These are phyloP conservation scores for Colletotrichum limetticola DNA, from an alignment of 2,329 filamentous ascomycete genomes.

Conservation along the genomic window DNA sequence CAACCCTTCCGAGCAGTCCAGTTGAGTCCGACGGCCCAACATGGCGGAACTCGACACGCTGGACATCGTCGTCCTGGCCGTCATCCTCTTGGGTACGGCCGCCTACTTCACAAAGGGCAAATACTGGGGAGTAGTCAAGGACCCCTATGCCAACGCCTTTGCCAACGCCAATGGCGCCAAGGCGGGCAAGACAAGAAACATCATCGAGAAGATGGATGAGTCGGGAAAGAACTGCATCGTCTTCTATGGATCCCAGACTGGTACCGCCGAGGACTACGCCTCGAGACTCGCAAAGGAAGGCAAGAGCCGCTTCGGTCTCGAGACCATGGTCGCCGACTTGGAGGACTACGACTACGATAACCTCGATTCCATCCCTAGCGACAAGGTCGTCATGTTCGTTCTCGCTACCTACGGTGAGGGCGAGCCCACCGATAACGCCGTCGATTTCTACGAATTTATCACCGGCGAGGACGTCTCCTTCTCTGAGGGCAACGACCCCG, in stretches of 20 bases:
- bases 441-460: conserved; percentile 98
- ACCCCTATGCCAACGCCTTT: conserved; percentile 85
- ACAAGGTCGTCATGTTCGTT: conserved; percentile 95
- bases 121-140: conserved; percentile 88
- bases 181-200: conserved; percentile 87
- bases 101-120: conserved; percentile 99
- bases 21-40: conserved; percentile 30
- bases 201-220: conserved; percentile 96
- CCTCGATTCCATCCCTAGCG: conserved; percentile 85
- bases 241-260: conserved; percentile 98
- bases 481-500: conserved; percentile 77
- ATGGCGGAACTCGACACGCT: conserved; percentile 98
- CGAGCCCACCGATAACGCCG: conserved; percentile 97
- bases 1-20: conserved; percentile 9
- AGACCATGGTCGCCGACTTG: conserved; percentile 97
- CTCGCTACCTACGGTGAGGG: conserved; percentile 98
- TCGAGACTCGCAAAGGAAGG: conserved; percentile 97
- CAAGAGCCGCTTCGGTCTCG: conserved; percentile 93
- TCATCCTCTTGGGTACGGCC: conserved; percentile 85
- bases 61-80: conserved; percentile 90
- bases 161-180: conserved; percentile 76
- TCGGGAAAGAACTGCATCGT: conserved; percentile 96
- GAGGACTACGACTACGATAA: conserved; percentile 99
- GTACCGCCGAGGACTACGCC: conserved; percentile 98
- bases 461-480: conserved; percentile 84